Evolutionary conservation across 2,329 filamentous ascomycete species (phyloP).

Genomic region (Phialemonium atrogriseum): DNA sequence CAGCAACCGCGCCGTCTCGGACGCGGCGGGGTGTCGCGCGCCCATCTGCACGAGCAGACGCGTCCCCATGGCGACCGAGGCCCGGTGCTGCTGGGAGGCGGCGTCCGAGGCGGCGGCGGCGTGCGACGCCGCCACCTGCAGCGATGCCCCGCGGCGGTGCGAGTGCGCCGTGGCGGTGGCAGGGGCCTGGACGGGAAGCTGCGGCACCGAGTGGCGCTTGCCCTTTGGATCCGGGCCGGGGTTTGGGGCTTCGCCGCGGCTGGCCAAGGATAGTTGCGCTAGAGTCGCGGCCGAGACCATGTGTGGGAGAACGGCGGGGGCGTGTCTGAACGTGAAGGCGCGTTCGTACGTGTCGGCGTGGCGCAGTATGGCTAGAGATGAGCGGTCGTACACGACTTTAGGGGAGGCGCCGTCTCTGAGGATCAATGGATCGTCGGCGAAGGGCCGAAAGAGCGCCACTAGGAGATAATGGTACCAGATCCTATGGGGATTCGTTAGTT

Average conservation of each 20-base stretch:
- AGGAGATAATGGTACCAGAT: conserved; percentile 16
- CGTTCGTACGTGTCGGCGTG: conserved; percentile 12
- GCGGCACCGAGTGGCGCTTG: background rate
- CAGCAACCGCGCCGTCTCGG: conserved; percentile 7
- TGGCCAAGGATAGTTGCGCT: conserved; percentile 9
- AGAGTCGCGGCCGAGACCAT: conserved; percentile 14
- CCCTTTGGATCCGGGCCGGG: background rate
- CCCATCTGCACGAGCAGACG: conserved; percentile 8
- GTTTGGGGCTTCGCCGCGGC: background rate
- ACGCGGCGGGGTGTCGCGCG: conserved; percentile 9
- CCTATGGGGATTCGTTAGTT: conserved; percentile 5
- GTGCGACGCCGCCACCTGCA: conserved; percentile 12
- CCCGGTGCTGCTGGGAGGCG: no score
- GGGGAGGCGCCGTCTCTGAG: conserved; percentile 10
- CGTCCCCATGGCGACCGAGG: background rate
- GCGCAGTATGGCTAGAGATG: conserved; percentile 13
- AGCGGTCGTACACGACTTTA: conserved; percentile 7
- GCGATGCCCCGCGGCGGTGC: conserved; percentile 1
- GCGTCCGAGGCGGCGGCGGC: no score
- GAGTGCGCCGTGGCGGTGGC: background rate
- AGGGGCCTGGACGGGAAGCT: background rate
- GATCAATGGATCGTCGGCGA: conserved; percentile 8
- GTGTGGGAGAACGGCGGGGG: conserved; percentile 11
- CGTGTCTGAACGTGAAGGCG: conserved; percentile 7
- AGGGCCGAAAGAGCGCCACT: conserved; percentile 13